Conservation (phyloP, 2,329 filamentous ascomycete genomes). For the Aspergillus sp. region DNA sequence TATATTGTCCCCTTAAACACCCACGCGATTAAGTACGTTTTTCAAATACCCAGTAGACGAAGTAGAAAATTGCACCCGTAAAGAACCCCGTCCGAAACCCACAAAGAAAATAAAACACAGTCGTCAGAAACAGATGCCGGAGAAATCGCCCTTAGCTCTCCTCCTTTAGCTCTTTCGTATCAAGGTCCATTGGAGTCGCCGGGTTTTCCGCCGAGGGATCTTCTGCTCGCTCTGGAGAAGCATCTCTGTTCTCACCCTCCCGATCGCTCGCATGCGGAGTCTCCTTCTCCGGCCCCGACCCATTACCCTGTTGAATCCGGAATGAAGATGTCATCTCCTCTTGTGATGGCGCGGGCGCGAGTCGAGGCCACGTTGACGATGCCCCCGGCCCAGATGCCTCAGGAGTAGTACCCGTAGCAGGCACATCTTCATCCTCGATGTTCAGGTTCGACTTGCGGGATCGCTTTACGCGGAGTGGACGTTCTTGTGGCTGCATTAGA, state of each 20-base stretch:
- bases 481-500: constrained; percentile 44
- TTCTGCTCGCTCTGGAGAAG: constrained; percentile 13
- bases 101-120: constrained; percentile 10
- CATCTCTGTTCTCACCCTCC: constrained; percentile 18
- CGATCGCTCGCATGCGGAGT: constrained; percentile 18
- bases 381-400: constrained; percentile 17
- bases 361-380: constrained; percentile 30
- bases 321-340: constrained; percentile 40
- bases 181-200: constrained; percentile 40
- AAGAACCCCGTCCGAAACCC: constrained; percentile 1
- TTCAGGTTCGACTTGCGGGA: constrained; percentile 40
- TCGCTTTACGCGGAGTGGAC: constrained; percentile 46
- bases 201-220: constrained; percentile 22
- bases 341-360: constrained; percentile 37
- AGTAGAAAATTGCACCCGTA: neutral
- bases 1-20: neutral
- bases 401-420: constrained; percentile 23
- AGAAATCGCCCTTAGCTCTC: constrained; percentile 25
- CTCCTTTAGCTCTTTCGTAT: constrained; percentile 34
- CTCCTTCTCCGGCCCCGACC: constrained; percentile 27
- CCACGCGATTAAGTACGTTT: constrained; percentile 6
- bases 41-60: neutral
- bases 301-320: constrained; percentile 33
- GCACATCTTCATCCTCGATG: constrained; percentile 25
- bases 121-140: neutral